Evolutionary conservation across 495 filamentous ascomycete genomes (phyloP).

Genomic region (Cudoniella acicularis): DNA sequence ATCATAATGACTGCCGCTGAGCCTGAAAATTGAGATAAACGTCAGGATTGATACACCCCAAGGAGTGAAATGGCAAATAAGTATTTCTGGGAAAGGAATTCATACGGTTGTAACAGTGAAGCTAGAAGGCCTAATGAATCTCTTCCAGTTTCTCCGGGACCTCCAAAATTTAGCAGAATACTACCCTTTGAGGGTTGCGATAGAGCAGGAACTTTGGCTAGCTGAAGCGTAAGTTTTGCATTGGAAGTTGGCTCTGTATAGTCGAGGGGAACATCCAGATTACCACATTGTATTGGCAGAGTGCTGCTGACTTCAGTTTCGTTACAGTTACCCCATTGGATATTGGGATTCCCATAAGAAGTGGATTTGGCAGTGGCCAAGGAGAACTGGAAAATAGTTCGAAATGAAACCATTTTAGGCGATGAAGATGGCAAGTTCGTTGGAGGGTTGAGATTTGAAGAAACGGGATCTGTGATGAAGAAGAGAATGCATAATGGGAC

Average conservation of each 20-base stretch:
- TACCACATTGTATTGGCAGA: constrained; percentile 32
- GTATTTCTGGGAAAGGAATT: not conserved
- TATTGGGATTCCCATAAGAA: no score
- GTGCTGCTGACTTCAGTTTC: no score
- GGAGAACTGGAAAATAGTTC: no score
- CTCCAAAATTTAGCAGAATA: constrained; percentile 45
- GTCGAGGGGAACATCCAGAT: constrained; percentile 38
- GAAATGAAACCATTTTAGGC: no score
- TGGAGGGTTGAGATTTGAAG: no score
- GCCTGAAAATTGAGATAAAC: constrained; percentile 13
- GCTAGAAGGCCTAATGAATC: constrained; percentile 18
- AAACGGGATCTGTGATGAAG: no score
- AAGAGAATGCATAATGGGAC: no score
- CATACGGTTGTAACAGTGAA: constrained; percentile 15
- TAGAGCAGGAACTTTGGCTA: constrained; percentile 31
- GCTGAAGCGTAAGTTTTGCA: constrained; percentile 31
- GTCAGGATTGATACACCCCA: no score
- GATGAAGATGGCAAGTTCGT: no score
- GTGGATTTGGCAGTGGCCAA: no score
- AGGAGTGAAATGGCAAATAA: not conserved
- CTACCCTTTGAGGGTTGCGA: constrained; percentile 33
- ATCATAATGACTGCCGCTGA: constrained; percentile 35
- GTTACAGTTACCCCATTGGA: no score
- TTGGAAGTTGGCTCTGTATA: constrained; percentile 33
- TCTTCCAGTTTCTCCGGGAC: constrained; percentile 32